Evolutionary conservation across 345 rosid species (phyloP), one percentile per base, ranked within the genome.

Genomic region (Anacardium occidentale): DNA sequence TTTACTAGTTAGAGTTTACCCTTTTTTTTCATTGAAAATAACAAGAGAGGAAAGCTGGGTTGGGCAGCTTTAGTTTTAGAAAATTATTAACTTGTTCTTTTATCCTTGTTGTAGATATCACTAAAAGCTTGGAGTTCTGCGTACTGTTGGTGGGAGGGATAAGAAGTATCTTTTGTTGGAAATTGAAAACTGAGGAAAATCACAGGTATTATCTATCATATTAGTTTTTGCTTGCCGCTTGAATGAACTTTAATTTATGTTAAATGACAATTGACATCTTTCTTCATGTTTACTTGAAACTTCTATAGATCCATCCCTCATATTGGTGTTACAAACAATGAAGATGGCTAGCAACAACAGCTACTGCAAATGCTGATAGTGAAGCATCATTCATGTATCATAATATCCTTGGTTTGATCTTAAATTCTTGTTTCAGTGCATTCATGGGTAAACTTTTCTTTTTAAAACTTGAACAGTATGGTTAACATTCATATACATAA

Each of bases 321-420:
- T 26, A 79, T 82, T 50, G 79, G 84, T 66, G 92, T 93, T 15
- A 70, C 82, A 15, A 82, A 83, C 60, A 79, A 86, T 55, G 98
- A 95, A 86, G 97, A 95, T 79, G 94, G 84, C 84, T 83, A 24
- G 96, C 96, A 18, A 85, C 76, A 83, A 81, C 83, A 66, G 97
- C 98, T 5, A 89, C 98, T 67, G 61, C 75, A 1, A 56, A 65
- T 83, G 89, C 94, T 0, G 84, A 91, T 42, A 78, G 73, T 66
- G 93, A 90, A 77, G 91, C 91, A 76, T 90, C 93, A 26, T 91
- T 98, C 74, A 95, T 94, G 98, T 91, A 89, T 42, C 66, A 47
- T 58, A 53, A 10, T 14, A 29, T 60, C 68, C 80, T 58, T 77
- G 81, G 76, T 81, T 84, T 78, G 79, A 70, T 72, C 62, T 79